Percentiles rank a stretch among this genome's conserved stretches.
Conservation (phyloP, 1,284 basidiomycete genomes). For the Malassezia dermatis region DNA sequence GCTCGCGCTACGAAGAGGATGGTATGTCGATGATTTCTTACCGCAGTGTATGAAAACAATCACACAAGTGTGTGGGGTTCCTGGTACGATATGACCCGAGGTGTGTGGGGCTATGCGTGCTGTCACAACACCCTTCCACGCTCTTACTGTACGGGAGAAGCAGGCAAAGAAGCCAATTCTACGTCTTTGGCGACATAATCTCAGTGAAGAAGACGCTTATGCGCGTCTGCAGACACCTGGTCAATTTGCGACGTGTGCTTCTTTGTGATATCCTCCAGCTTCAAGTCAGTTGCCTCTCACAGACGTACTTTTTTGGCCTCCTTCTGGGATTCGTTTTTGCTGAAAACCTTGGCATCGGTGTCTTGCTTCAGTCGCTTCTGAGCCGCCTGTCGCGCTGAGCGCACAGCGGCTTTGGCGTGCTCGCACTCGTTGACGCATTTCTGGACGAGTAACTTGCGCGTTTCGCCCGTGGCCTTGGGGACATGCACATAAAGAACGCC, state of each 20-base stretch:
- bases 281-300: neutral
- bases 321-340: conserved; percentile 31
- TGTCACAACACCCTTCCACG: conserved; percentile 77
- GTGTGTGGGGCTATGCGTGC: conserved; percentile 84
- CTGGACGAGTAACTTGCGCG: conserved; percentile 32
- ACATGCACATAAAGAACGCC: conserved; percentile 38
- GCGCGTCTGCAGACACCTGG: conserved; percentile 6
- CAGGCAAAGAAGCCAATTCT: conserved; percentile 63
- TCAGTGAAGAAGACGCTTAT: conserved; percentile 8
- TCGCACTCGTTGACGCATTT: conserved; percentile 40
- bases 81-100: conserved; percentile 66
- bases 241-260: conserved; percentile 8
- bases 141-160: conserved; percentile 84
- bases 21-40: neutral
- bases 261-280: conserved; percentile 17
- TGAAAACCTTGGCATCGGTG: conserved; percentile 34
- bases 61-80: conserved; percentile 93
- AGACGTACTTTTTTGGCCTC: conserved; percentile 27
- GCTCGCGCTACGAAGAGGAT: conserved; percentile 65
- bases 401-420: conserved; percentile 36
- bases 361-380: conserved; percentile 45
- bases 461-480: conserved; percentile 40
- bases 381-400: conserved; percentile 33
- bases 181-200: conserved; percentile 51
- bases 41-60: conserved; percentile 70